Percentiles rank a stretch among this genome's conserved stretches.
Conservation (phyloP, 140 eudicot species). For the Cichorium intybus region DNA sequence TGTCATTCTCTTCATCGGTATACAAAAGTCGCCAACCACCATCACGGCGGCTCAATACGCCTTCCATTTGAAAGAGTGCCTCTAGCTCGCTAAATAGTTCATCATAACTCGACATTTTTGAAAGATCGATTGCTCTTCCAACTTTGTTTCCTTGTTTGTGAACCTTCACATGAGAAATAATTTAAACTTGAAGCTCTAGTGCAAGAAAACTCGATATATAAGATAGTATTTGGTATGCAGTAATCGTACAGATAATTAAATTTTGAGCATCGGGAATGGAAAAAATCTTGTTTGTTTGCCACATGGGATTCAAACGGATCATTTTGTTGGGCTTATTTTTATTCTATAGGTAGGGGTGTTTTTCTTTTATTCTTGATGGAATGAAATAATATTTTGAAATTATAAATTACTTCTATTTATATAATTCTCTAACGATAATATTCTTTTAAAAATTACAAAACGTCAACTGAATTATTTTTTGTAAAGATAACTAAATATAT, state of each 20-base stretch:
- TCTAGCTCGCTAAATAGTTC: conserved; percentile 75
- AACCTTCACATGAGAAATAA: conserved; percentile 44
- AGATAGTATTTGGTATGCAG: neutral
- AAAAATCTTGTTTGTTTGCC: neutral
- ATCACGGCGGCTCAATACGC: conserved; percentile 49
- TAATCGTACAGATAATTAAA: neutral
- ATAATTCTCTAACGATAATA: too few species aligned
- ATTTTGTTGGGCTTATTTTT: too few species aligned
- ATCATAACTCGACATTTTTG: conserved; percentile 54
- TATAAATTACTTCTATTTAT: too few species aligned
- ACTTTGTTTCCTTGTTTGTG: conserved; percentile 94
- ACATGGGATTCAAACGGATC: neutral
- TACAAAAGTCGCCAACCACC: conserved; percentile 72
- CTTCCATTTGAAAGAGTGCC: conserved; percentile 83
- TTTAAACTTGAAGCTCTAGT: neutral
- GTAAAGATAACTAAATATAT: too few species aligned
- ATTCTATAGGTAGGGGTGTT: neutral
- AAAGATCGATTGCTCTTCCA: conserved; percentile 87
- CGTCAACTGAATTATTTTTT: too few species aligned
- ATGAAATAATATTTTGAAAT: too few species aligned
- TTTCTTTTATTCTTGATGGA: too few species aligned
- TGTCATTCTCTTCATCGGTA: conserved; percentile 75
- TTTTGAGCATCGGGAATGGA: too few species aligned
- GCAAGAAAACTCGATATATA: neutral
- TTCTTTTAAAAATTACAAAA: too few species aligned